phyloP scores from a whole-genome alignment of 2,329 filamentous ascomycete species.

The Diaporthe eres region DNA sequence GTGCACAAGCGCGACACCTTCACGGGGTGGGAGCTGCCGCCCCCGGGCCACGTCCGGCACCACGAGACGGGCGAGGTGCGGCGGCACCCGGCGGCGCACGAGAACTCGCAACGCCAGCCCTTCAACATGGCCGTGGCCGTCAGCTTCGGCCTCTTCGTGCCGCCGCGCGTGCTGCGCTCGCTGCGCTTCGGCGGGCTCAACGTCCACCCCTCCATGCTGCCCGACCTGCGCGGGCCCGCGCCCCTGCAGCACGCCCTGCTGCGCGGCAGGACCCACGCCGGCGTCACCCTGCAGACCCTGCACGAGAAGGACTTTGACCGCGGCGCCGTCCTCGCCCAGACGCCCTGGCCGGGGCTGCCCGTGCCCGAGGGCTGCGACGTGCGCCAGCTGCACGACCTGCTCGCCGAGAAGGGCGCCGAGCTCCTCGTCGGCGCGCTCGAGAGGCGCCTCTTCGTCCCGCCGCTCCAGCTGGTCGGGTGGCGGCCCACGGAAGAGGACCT shows the following conservation, averaged over 20 bases:
- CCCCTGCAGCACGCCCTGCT: slow-evolving; percentile 90
- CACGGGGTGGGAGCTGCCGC: slow-evolving; percentile 74
- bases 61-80: slow-evolving; percentile 37
- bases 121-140: slow-evolving; percentile 91
- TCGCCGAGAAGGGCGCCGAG: slow-evolving; percentile 76
- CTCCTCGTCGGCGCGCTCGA: slow-evolving; percentile 79
- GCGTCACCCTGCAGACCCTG: slow-evolving; percentile 90
- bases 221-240: slow-evolving; percentile 87
- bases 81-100: slow-evolving; percentile 41
- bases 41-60: slow-evolving; percentile 37
- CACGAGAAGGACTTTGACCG: slow-evolving; percentile 83
- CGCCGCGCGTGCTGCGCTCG: slow-evolving; percentile 77
- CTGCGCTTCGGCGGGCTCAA: slow-evolving; percentile 91
- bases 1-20: slow-evolving; percentile 87
- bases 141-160: slow-evolving; percentile 93
- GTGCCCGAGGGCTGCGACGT: slow-evolving; percentile 62
- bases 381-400: slow-evolving; percentile 59
- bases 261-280: slow-evolving; percentile 70
- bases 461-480: slow-evolving; percentile 49
- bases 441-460: slow-evolving; percentile 75
- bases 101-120: slow-evolving; percentile 59
- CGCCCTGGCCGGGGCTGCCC: slow-evolving; percentile 69
- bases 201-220: slow-evolving; percentile 91
- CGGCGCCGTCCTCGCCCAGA: slow-evolving; percentile 82
- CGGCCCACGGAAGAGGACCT: slow-evolving; percentile 44